These are phyloP conservation scores for Boletus semigastroideus DNA, from an alignment of 1,284 basidiomycete species.

Conservation along the genomic window DNA sequence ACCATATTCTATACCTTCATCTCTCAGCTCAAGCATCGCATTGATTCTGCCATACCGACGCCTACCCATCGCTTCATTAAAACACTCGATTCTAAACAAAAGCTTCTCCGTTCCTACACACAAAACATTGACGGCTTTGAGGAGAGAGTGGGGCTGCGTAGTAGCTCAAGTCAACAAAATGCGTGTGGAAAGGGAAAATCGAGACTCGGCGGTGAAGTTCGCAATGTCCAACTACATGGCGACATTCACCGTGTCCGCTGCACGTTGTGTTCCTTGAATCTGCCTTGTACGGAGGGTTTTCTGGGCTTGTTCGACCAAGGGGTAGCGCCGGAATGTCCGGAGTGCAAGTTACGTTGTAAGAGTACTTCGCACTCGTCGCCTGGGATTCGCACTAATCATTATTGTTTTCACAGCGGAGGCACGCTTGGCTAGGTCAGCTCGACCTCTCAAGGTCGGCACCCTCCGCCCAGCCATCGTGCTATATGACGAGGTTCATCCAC, in stretches of 20 bases:
- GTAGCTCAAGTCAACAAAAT: conserved; percentile 58
- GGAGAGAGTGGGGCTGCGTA: conserved; percentile 72
- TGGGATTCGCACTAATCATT: background rate
- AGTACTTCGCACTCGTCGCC: conserved; percentile 25
- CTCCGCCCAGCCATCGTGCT: conserved; percentile 88
- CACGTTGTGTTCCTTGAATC: conserved; percentile 75
- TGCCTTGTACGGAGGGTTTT: conserved; percentile 63
- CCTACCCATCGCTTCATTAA: conserved; percentile 89
- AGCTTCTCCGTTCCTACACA: conserved; percentile 87
- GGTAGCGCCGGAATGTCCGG: conserved; percentile 76
- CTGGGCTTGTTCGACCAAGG: conserved; percentile 67
- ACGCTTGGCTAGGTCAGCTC: conserved; percentile 77
- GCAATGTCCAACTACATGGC: conserved; percentile 90
- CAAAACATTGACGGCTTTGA: conserved; percentile 97
- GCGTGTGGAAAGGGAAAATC: conserved; percentile 58
- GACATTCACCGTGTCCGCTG: conserved; percentile 89
- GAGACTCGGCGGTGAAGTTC: conserved; percentile 68
- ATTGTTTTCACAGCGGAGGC: conserved; percentile 54
- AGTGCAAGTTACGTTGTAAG: conserved; percentile 74
- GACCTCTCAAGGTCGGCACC: conserved; percentile 73
- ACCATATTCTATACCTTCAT: conserved; percentile 95
- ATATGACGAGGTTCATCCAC: conserved; percentile 87
- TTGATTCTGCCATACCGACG: conserved; percentile 79
- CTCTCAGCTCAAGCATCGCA: conserved; percentile 81
- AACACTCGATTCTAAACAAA: conserved; percentile 80